A percentile compares a stretch with the other conserved stretches of the same genome.
Conservation (phyloP, 371 early-diverging fungal genomes). For the Choanephora cucurbitarum region DNA sequence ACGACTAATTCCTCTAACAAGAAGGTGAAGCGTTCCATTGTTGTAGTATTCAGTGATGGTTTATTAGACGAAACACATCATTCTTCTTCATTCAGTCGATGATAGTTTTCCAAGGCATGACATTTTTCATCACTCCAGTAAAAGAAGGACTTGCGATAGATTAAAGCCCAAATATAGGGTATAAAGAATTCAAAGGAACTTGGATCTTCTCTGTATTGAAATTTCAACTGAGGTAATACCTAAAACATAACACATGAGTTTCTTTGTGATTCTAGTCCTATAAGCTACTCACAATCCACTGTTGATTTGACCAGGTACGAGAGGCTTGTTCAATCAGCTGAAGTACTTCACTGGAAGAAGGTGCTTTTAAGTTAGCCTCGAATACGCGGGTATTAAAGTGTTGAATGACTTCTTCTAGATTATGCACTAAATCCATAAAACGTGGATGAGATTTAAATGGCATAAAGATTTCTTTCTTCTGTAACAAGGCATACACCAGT, state of each 20-base stretch:
- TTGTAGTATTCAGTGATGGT: too few relatives aligned
- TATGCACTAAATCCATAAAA: constrained; percentile 62
- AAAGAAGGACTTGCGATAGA: constrained; percentile 60
- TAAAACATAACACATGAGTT: too few relatives aligned
- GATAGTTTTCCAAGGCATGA: constrained; percentile 54
- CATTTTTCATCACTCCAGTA: constrained; percentile 74
- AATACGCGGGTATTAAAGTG: constrained; percentile 65
- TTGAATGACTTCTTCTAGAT: constrained; percentile 65
- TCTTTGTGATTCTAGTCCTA: too few relatives aligned
- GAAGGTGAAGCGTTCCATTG: too few relatives aligned
- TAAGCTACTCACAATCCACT: constrained; percentile 46
- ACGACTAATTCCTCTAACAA: too few relatives aligned
- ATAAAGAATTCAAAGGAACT: constrained; percentile 68
- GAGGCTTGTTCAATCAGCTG: constrained; percentile 66
- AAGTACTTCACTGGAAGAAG: constrained; percentile 67
- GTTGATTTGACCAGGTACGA: constrained; percentile 67
- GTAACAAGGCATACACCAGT: constrained; percentile 72
- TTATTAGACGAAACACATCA: too few relatives aligned
- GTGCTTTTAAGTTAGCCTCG: constrained; percentile 68
- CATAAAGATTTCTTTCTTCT: constrained; percentile 68
- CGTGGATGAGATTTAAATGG: constrained; percentile 55
- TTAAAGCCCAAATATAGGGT: constrained; percentile 73
- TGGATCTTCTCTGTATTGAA: constrained; percentile 67
- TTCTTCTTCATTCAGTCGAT: constrained; percentile 30
- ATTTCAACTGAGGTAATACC: constrained; percentile 61